Evolutionary conservation across 1,284 basidiomycete species (phyloP).

Genomic region (Anthracocystis setariae): DNA sequence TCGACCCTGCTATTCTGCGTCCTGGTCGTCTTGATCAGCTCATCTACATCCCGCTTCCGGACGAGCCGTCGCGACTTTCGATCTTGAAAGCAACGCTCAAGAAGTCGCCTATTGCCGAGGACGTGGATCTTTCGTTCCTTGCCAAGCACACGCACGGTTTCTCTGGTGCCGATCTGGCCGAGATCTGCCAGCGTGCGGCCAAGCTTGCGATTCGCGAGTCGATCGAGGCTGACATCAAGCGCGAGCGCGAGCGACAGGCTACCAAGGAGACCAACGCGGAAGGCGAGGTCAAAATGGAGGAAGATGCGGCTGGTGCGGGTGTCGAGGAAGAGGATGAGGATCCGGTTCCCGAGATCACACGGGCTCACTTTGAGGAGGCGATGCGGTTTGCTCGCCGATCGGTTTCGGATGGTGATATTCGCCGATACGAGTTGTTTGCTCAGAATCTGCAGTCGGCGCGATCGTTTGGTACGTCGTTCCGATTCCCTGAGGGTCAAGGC

Average conservation of each 20-base stretch:
- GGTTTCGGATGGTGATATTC: constrained; percentile 79
- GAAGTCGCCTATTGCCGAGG: constrained; percentile 87
- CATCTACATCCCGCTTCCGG: constrained; percentile 75
- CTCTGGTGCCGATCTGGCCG: constrained; percentile 98
- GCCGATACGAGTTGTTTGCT: constrained; percentile 75
- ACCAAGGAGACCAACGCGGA: constrained; percentile 45
- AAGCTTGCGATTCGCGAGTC: constrained; percentile 95
- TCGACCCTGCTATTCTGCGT: constrained; percentile 94
- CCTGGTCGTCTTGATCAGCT: constrained; percentile 91
- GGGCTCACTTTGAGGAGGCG: constrained; percentile 85
- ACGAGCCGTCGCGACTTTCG: constrained; percentile 87
- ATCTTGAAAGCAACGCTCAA: constrained; percentile 91
- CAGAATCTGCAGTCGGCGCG: constrained; percentile 65
- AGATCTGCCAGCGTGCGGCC: constrained; percentile 96
- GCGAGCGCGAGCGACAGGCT: constrained; percentile 74
- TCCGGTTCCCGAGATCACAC: constrained; percentile 93
- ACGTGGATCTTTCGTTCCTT: constrained; percentile 87
- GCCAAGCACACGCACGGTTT: constrained; percentile 95
- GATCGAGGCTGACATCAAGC: constrained; percentile 90
- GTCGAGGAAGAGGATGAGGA: constrained; percentile 86
- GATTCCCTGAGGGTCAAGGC: constrained; percentile 84
- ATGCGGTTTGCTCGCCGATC: constrained; percentile 78
- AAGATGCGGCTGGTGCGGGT: constrained; percentile 70
- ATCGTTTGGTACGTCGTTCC: constrained; percentile 82
- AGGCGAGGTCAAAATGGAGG: constrained; percentile 74